Evolutionary conservation across 352 stramenopile genomes (phyloP).

Genomic region (Phytophthora multivora): DNA sequence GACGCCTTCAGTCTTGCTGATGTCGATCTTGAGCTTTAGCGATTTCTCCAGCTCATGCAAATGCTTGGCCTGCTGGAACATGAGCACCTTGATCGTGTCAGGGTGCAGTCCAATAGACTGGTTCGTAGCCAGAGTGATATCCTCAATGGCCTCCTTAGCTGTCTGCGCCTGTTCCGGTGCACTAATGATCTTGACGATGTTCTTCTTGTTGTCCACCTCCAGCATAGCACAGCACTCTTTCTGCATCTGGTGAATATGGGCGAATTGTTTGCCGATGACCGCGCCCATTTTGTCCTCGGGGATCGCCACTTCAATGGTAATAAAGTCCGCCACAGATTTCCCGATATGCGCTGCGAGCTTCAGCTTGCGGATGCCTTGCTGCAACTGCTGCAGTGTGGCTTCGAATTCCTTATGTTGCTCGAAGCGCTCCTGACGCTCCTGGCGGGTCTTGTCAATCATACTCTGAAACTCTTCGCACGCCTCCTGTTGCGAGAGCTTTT

Average conservation of each 20-base stretch:
- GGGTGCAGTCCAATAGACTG: constrained; percentile 78
- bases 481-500: constrained; percentile 56
- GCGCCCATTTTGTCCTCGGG: constrained; percentile 66
- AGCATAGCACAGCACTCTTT: constrained; percentile 60
- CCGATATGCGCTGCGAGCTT: constrained; percentile 52
- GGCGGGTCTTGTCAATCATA: constrained; percentile 55
- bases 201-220: constrained; percentile 64
- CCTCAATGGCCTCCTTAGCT: constrained; percentile 61
- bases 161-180: constrained; percentile 39
- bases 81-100: constrained; percentile 76
- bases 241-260: constrained; percentile 64
- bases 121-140: constrained; percentile 68
- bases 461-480: constrained; percentile 62
- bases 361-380: constrained; percentile 52
- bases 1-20: constrained; percentile 72
- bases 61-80: constrained; percentile 78
- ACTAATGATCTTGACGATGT: constrained; percentile 64
- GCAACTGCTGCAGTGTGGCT: constrained; percentile 56
- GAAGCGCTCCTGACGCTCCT: constrained; percentile 68
- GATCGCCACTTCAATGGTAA: constrained; percentile 60
- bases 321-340: constrained; percentile 40
- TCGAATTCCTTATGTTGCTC: constrained; percentile 57
- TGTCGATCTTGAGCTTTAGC: constrained; percentile 68
- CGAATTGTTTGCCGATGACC: constrained; percentile 71
- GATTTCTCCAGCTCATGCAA: constrained; percentile 69